Percentiles rank a stretch among this genome's conserved stretches.
Evolutionary conservation across 495 filamentous ascomycete genomes (phyloP).

Genomic region (Annulohypoxylon maeteangense): DNA sequence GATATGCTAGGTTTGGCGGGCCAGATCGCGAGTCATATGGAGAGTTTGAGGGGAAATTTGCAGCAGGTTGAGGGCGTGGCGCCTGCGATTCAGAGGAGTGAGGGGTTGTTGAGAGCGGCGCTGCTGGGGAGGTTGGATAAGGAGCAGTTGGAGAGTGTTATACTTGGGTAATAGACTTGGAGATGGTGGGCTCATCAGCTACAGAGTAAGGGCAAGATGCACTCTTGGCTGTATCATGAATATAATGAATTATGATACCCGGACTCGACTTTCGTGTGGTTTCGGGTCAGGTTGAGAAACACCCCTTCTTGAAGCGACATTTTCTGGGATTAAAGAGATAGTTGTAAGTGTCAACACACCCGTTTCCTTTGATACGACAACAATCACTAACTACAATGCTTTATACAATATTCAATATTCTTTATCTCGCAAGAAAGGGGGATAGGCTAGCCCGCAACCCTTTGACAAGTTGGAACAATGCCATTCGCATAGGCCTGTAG

Average conservation of each 20-base stretch:
- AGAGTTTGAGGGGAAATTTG: conserved; percentile 69
- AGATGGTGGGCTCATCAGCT: not conserved
- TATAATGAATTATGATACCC: conserved; percentile 2
- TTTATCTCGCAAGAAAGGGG: not conserved
- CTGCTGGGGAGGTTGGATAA: conserved; percentile 57
- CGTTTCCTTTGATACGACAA: not conserved
- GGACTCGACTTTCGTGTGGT: not conserved
- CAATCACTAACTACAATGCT: not conserved
- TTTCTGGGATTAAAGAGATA: not conserved
- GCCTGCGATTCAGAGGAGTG: conserved; percentile 55
- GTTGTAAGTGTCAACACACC: not conserved
- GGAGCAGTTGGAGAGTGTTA: conserved; percentile 55
- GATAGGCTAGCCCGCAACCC: not conserved
- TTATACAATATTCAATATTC: not conserved
- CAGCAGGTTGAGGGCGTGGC: conserved; percentile 60
- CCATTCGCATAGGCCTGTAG: not conserved
- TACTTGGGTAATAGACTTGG: conserved; percentile 44
- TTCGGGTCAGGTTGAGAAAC: not conserved
- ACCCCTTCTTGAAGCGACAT: not conserved
- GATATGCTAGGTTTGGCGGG: conserved; percentile 50
- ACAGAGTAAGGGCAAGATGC: not conserved
- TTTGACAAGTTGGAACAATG: not conserved
- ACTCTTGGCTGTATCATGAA: not conserved
- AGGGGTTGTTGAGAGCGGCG: conserved; percentile 53
- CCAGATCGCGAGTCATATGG: conserved; percentile 60